A percentile compares a stretch with the other conserved stretches of the same genome.
Conservation (phyloP, 1,284 basidiomycete genomes). For the Leccinum angustisporum region DNA sequence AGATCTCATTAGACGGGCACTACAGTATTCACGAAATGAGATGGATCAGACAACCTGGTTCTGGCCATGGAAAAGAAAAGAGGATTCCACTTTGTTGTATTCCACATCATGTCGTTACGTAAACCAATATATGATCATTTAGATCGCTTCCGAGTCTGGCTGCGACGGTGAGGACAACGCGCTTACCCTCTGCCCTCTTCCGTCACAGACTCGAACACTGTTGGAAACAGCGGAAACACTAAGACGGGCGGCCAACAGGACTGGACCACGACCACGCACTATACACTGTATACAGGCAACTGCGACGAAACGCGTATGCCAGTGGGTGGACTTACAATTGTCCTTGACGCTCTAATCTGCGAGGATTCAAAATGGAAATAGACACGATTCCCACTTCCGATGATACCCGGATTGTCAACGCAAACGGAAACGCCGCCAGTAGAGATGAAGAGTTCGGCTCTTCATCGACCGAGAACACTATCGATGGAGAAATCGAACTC, state of each 20-base stretch:
- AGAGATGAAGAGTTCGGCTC: not conserved
- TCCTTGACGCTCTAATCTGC: not conserved
- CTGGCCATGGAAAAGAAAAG: not conserved
- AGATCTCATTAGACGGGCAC: not conserved
- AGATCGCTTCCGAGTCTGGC: not conserved
- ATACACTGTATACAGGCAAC: not conserved
- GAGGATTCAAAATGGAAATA: not conserved
- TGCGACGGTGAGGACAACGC: not conserved
- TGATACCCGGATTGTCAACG: not conserved
- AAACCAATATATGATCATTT: not conserved
- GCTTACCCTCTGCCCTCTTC: not conserved
- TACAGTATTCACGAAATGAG: conserved; percentile 44
- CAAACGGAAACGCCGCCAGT: not conserved
- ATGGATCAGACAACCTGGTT: too few species aligned
- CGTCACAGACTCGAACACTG: not conserved
- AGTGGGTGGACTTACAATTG: not conserved
- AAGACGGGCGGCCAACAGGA: not conserved
- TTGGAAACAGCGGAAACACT: not conserved
- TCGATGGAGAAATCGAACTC: conserved; percentile 45
- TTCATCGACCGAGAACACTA: not conserved
- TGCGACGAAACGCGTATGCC: not conserved
- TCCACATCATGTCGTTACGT: not conserved
- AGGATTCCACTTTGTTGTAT: not conserved
- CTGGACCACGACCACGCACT: not conserved
- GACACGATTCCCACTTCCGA: conserved; percentile 6